These are phyloP conservation scores for Xylaria sp. DNA, from an alignment of 2,329 filamentous ascomycete genomes.

Conservation along the genomic window DNA sequence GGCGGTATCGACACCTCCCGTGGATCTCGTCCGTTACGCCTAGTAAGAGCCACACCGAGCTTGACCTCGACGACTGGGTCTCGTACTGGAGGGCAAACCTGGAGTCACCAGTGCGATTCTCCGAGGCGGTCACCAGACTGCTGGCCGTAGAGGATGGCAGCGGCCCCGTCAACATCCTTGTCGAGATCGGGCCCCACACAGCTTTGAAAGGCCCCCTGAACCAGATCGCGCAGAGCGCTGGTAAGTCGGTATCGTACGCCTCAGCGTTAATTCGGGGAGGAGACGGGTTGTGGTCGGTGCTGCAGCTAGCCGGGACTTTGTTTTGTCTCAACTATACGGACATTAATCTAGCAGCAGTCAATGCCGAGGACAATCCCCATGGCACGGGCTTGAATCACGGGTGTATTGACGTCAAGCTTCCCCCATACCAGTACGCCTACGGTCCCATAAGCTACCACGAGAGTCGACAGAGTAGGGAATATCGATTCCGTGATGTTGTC, in stretches of 20 bases:
- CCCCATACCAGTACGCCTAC: slow-evolving; percentile 37
- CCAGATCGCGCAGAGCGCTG: slow-evolving; percentile 33
- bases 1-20: neutral
- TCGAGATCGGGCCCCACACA: slow-evolving; percentile 39
- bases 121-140: slow-evolving; percentile 42
- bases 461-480: slow-evolving; percentile 30
- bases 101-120: slow-evolving; percentile 29
- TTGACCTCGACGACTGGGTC: slow-evolving; percentile 17
- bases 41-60: slow-evolving; percentile 3
- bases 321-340: slow-evolving; percentile 25
- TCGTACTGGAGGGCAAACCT: slow-evolving; percentile 34
- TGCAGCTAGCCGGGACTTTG: slow-evolving; percentile 31
- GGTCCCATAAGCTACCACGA: slow-evolving; percentile 26
- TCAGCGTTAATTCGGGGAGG: slow-evolving; percentile 27
- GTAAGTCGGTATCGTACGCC: slow-evolving; percentile 24
- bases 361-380: slow-evolving; percentile 7
- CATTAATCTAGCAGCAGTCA: slow-evolving; percentile 30
- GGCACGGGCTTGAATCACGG: slow-evolving; percentile 12
- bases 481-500: slow-evolving; percentile 23
- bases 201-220: slow-evolving; percentile 38
- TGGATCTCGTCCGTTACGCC: slow-evolving; percentile 10
- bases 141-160: slow-evolving; percentile 36
- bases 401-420: slow-evolving; percentile 33
- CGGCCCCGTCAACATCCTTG: slow-evolving; percentile 24
- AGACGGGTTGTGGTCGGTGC: slow-evolving; percentile 25